phyloP scores from a whole-genome alignment of 75 land plant genomes.

The Pseudotsuga menziesii region DNA sequence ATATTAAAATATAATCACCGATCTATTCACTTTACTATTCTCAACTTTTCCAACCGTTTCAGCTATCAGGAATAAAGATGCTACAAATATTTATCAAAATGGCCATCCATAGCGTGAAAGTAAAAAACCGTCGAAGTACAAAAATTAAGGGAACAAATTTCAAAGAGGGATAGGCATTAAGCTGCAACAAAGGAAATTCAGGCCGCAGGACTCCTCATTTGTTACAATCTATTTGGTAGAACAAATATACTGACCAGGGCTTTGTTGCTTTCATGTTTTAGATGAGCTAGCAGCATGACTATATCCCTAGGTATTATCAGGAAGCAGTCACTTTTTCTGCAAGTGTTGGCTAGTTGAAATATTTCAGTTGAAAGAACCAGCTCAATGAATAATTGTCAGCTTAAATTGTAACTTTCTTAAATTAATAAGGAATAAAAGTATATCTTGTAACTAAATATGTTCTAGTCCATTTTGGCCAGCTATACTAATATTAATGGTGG shows the following conservation, averaged over 20 bases:
- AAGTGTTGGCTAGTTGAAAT: no score
- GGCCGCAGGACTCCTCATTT: neutral
- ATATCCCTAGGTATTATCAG: no score
- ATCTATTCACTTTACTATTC: neutral
- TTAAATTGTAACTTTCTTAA: no score
- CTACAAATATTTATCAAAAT: neutral
- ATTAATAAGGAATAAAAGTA: no score
- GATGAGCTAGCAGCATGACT: no score
- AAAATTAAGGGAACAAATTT: neutral
- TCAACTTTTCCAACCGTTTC: neutral
- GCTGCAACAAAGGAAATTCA: neutral
- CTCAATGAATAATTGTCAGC: no score
- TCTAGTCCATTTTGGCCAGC: no score
- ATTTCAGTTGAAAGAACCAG: no score
- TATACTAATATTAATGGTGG: no score
- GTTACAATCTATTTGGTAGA: neutral
- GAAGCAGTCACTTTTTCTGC: no score
- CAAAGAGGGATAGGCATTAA: neutral
- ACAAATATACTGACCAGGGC: neutral
- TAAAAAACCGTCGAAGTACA: neutral
- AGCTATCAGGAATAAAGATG: neutral
- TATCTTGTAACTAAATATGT: no score
- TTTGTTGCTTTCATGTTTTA: no score
- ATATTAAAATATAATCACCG: neutral
- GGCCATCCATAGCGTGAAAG: neutral